phyloP scores from a whole-genome alignment of 2,329 filamentous ascomycete genomes.

The Lachnellula cervina region DNA sequence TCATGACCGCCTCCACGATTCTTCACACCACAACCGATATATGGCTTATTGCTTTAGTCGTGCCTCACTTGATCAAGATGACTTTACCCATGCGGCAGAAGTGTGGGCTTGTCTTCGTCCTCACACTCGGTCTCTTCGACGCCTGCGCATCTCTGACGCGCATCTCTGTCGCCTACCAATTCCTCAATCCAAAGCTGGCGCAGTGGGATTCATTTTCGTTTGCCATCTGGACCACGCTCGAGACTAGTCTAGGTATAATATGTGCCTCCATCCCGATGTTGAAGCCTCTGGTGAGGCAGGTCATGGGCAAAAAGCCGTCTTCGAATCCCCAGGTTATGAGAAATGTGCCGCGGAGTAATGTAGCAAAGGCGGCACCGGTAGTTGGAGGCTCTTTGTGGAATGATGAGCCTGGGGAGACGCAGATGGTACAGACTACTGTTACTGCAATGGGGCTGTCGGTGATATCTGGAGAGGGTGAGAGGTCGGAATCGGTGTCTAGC shows the following conservation, averaged over 20 bases:
- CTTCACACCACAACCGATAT: neutral
- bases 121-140: slow-evolving; percentile 1
- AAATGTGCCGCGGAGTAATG: neutral
- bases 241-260: neutral
- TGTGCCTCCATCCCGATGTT: neutral
- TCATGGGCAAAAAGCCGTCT: slow-evolving; percentile 15
- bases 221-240: neutral
- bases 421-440: neutral
- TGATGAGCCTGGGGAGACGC: neutral
- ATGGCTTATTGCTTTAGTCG: neutral
- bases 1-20: neutral
- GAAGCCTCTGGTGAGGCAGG: slow-evolving; percentile 21
- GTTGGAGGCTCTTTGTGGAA: neutral
- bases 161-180: neutral
- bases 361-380: neutral
- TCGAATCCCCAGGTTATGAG: neutral
- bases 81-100: neutral
- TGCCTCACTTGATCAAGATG: slow-evolving; percentile 1
- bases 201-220: neutral
- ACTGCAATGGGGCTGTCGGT: neutral
- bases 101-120: neutral
- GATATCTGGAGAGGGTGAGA: neutral
- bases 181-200: neutral
- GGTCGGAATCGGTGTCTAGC: neutral
- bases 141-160: neutral